These are phyloP conservation scores for Alternaria incomplexa DNA, from an alignment of 2,329 filamentous ascomycete genomes.

Conservation along the genomic window DNA sequence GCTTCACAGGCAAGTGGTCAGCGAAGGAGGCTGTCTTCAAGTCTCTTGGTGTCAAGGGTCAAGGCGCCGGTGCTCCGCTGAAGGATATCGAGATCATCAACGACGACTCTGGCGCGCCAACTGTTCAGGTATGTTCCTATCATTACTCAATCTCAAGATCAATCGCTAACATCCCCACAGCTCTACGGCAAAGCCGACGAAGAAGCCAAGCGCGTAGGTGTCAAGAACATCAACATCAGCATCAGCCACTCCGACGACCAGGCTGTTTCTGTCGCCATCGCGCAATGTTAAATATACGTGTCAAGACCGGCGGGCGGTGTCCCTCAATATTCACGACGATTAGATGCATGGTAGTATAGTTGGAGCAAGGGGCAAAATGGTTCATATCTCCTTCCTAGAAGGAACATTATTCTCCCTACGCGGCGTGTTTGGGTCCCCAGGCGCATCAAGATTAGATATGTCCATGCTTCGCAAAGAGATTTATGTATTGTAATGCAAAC, in stretches of 20 bases:
- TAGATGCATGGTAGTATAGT: background rate
- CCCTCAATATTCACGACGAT: background rate
- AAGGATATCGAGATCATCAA: slow-evolving; percentile 93
- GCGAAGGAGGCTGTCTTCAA: slow-evolving; percentile 99
- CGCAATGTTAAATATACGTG: slow-evolving; percentile 66
- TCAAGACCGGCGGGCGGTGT: background rate
- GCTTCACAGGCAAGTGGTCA: slow-evolving; percentile 94
- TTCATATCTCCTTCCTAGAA: background rate
- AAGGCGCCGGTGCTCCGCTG: slow-evolving; percentile 86
- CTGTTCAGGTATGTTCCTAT: slow-evolving; percentile 74
- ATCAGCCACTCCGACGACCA: slow-evolving; percentile 96
- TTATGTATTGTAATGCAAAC: slow-evolving; percentile 13
- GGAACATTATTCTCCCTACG: background rate
- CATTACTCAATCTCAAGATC: too few species aligned
- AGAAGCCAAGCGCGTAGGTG: slow-evolving; percentile 83
- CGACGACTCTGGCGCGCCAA: slow-evolving; percentile 80
- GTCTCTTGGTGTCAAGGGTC: slow-evolving; percentile 83
- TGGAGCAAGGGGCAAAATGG: background rate
- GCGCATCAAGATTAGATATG: slow-evolving; percentile 1
- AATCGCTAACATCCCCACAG: too few species aligned
- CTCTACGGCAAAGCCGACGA: slow-evolving; percentile 80
- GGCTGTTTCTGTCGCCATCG: slow-evolving; percentile 91
- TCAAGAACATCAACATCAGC: slow-evolving; percentile 88
- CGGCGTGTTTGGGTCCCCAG: background rate
- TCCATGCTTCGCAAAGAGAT: slow-evolving; percentile 1